Evolutionary conservation across 805 yeast species (phyloP), one percentile per base, ranked within the genome.

Genomic region (Candida ulmi): DNA sequence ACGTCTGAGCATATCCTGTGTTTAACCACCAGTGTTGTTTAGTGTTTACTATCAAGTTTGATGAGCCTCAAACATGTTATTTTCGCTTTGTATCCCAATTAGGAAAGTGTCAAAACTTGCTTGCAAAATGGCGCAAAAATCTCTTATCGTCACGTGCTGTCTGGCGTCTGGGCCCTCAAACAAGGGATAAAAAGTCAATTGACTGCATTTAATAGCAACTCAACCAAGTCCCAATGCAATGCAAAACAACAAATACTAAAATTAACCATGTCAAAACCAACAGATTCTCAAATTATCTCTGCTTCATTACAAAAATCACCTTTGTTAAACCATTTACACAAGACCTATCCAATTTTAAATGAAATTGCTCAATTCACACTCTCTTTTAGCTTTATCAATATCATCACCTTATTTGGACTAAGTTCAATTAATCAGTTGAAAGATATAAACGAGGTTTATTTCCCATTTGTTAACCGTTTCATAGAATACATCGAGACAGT

Each of bases 401-500:
- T 17, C 4, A 4, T 31, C 5, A 8, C 17, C 8, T 3, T 21
- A n/a, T 8, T 31, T 19, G 16, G 8, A 5, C 37, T 38, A 17
- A 36, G 37, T 12, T 32, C 37, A 23, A 26, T 35, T 27, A 28
- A 23, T 13, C 39, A 41, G 28, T 18, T 35, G 28, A 35, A 31
- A 28, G 32, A 23, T 25, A 30, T 37, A 25, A 40, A 38, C n/a
- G 26, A 25, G 5, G 19, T 28, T 19, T 41, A 40, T n/a, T 38
- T 41, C 28, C 29, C 40, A n/a, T 18, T 37, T 7, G 17, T 41
- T 17, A 33, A n/a, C 34, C 23, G 28, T 2, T 11, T 31, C 12
- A 16, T 28, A 17, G 41, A 37, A 13, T 38, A 33, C 13, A 25
- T 30, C n/a, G 35, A 31, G 12, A 19, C 17, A 8, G 4, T n/a